Conservation (phyloP, 768 basidiomycete species). For the Dictyophora rubrovolvata region DNA sequence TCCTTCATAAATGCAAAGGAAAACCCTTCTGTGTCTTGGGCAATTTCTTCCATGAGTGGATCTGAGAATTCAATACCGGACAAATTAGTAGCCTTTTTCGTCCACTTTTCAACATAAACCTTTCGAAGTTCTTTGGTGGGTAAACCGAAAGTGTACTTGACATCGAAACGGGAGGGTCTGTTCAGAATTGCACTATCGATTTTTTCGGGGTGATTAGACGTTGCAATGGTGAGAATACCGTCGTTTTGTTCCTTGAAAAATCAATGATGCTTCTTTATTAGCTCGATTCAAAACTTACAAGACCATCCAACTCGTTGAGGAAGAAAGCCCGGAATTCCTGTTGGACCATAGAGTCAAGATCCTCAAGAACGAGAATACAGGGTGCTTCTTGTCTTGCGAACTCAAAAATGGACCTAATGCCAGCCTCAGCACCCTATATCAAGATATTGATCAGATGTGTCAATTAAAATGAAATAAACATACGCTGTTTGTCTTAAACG, state of each 20-base stretch:
- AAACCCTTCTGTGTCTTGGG: slow-evolving; percentile 29
- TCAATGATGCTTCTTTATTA: slow-evolving; percentile 14
- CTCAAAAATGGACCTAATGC: slow-evolving; percentile 26
- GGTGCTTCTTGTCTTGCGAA: slow-evolving; percentile 24
- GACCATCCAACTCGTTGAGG: slow-evolving; percentile 27
- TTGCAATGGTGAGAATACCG: slow-evolving; percentile 29
- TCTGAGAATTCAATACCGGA: slow-evolving; percentile 19
- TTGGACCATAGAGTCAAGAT: slow-evolving; percentile 32
- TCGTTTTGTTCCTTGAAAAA: slow-evolving; percentile 26
- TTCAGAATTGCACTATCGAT: slow-evolving; percentile 32
- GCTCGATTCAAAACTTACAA: slow-evolving; percentile 9
- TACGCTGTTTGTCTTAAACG: slow-evolving; percentile 25
- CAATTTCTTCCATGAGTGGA: slow-evolving; percentile 25
- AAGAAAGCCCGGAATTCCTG: slow-evolving; percentile 30
- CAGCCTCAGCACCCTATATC: slow-evolving; percentile 15
- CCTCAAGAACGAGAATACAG: slow-evolving; percentile 30
- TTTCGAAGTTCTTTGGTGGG: slow-evolving; percentile 24
- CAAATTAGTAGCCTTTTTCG: slow-evolving; percentile 21
- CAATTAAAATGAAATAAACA: neutral
- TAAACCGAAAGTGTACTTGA: slow-evolving; percentile 31
- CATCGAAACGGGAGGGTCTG: slow-evolving; percentile 33
- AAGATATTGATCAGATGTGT: neutral
- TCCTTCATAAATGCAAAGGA: slow-evolving; percentile 38
- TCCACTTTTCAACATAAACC: slow-evolving; percentile 31
- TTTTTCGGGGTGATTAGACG: slow-evolving; percentile 35